Conservation (phyloP, 2,329 filamentous ascomycete species). For the Paraphoma sp. region DNA sequence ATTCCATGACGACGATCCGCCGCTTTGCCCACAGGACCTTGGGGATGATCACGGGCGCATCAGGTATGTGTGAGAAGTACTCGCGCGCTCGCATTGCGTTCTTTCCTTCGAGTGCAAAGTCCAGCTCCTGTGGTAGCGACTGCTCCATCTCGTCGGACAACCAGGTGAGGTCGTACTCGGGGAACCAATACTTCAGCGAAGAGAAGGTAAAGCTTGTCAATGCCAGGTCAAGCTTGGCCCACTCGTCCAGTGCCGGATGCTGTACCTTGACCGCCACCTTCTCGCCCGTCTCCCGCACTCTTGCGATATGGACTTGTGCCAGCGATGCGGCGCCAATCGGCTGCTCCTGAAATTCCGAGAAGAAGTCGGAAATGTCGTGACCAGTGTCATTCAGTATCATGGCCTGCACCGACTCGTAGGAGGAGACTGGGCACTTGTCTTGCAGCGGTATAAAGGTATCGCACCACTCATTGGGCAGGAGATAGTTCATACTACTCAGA, state of each 20-base stretch:
- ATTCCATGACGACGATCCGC: conserved; percentile 94
- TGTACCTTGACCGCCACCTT: conserved; percentile 97
- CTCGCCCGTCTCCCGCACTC: conserved; percentile 79
- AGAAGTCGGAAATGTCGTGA: conserved; percentile 77
- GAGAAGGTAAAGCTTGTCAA: conserved; percentile 89
- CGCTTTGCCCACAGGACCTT: conserved; percentile 88
- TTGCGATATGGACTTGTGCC: conserved; percentile 91
- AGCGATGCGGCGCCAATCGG: conserved; percentile 94
- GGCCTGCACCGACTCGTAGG: conserved; percentile 80
- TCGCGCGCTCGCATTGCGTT: conserved; percentile 82
- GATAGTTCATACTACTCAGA: conserved; percentile 93
- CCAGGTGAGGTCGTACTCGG: conserved; percentile 98
- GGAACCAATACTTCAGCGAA: conserved; percentile 90
- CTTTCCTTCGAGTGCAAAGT: conserved; percentile 83
- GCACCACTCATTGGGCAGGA: conserved; percentile 91
- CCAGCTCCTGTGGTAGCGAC: conserved; percentile 87
- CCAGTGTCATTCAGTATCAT: conserved; percentile 91
- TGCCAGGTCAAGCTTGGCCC: conserved; percentile 85
- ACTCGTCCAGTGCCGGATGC: conserved; percentile 87
- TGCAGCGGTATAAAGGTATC: conserved; percentile 95
- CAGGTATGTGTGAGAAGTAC: conserved; percentile 77
- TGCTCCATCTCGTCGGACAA: conserved; percentile 90
- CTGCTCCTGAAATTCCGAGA: conserved; percentile 78
- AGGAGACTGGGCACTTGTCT: conserved; percentile 93
- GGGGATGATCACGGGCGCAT: conserved; percentile 85